Percentiles rank a stretch among this genome's conserved stretches.
phyloP scores from a whole-genome alignment of 352 stramenopile genomes.

The Globisporangium megalacanthum region DNA sequence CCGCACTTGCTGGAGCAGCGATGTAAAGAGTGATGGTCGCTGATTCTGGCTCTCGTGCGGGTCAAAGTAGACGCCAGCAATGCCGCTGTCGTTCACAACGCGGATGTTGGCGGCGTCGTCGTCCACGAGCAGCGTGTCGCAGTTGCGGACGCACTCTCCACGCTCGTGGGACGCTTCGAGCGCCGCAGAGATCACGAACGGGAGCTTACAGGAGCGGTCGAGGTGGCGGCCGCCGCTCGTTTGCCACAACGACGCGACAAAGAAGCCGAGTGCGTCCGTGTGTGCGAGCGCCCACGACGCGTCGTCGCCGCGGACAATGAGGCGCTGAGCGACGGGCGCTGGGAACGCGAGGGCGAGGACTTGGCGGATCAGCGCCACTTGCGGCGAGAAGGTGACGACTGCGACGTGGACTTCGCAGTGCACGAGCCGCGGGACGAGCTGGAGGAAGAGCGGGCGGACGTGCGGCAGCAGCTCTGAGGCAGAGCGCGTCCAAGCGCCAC shows the following conservation, averaged over 20 bases:
- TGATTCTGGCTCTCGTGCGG: slow-evolving; percentile 22
- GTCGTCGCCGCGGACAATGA: slow-evolving; percentile 70
- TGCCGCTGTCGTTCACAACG: slow-evolving; percentile 67
- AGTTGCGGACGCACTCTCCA: slow-evolving; percentile 35
- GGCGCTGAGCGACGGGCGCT: slow-evolving; percentile 16
- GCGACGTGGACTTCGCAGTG: slow-evolving; percentile 43
- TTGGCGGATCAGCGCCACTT: slow-evolving; percentile 54
- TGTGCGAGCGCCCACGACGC: slow-evolving; percentile 47
- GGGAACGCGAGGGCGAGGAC: slow-evolving; percentile 56
- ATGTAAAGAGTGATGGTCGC: slow-evolving; percentile 2
- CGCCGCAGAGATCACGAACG: slow-evolving; percentile 72
- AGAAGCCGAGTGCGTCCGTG: slow-evolving; percentile 36
- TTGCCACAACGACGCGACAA: slow-evolving; percentile 40
- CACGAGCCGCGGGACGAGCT: slow-evolving; percentile 46
- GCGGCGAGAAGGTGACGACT: slow-evolving; percentile 79
- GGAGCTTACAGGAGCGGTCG: slow-evolving; percentile 68
- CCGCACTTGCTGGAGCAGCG: slow-evolving; percentile 43
- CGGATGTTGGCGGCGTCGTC: slow-evolving; percentile 73
- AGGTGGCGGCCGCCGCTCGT: slow-evolving; percentile 34
- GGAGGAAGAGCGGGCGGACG: slow-evolving; percentile 60
- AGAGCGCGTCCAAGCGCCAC: slow-evolving; percentile 44
- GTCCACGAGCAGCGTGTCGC: slow-evolving; percentile 75
- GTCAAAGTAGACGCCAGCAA: slow-evolving; percentile 71
- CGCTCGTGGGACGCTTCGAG: slow-evolving; percentile 25
- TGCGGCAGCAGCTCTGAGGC: slow-evolving; percentile 35